phyloP scores from a whole-genome alignment of 148 eudicot species.

The Limonium bicolor region DNA sequence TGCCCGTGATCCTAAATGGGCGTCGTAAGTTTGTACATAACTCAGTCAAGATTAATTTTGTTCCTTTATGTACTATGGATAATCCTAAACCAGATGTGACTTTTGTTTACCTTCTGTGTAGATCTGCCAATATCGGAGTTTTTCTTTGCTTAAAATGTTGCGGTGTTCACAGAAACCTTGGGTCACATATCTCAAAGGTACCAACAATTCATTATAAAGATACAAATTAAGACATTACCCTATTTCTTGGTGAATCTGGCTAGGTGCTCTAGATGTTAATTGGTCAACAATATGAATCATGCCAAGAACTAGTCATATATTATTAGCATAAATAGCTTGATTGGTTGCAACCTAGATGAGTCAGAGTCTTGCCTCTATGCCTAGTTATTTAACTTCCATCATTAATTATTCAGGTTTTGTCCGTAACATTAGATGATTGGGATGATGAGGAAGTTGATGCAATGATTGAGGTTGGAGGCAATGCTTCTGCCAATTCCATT shows the following conservation, averaged over 20 bases:
- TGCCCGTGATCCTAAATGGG: constrained; percentile 95
- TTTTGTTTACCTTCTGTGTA: constrained; percentile 2
- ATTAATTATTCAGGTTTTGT: constrained; percentile 53
- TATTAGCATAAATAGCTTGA: neutral
- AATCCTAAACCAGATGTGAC: neutral
- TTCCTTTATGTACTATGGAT: neutral
- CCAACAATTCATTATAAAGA: neutral
- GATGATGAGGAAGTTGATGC: constrained; percentile 80
- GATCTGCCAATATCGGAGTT: constrained; percentile 94
- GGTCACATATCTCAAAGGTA: constrained; percentile 87
- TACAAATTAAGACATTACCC: neutral
- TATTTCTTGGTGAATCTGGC: neutral
- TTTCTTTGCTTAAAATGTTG: constrained; percentile 93
- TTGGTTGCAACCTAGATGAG: no score
- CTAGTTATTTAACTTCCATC: neutral
- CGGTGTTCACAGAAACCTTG: constrained; percentile 88
- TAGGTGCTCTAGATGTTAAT: no score
- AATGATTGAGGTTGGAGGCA: constrained; percentile 95
- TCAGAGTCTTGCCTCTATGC: no score
- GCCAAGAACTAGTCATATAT: neutral
- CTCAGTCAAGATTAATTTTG: neutral
- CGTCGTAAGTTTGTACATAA: constrained; percentile 52
- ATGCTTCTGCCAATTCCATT: constrained; percentile 84
- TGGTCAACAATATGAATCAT: no score
- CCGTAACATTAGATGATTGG: constrained; percentile 97